Evolutionary conservation across 2,329 filamentous ascomycete genomes (phyloP).

Genomic region (Colletotrichum filicis): DNA sequence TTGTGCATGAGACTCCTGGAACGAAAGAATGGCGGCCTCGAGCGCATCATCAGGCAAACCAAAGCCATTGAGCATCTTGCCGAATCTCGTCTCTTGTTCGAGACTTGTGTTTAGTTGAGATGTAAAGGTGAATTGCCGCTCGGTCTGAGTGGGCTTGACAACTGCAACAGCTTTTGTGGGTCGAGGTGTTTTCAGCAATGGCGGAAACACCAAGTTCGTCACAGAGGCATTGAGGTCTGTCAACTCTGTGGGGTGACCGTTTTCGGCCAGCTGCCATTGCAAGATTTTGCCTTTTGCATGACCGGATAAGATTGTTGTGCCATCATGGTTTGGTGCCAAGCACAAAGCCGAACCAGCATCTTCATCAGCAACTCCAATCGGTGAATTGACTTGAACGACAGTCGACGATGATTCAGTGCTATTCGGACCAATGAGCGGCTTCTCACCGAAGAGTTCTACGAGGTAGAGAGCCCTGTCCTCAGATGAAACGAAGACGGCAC

Average conservation of each 20-base stretch:
- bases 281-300: constrained; percentile 83
- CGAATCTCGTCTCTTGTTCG: constrained; percentile 54
- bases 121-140: constrained; percentile 72
- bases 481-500: constrained; percentile 84
- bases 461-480: constrained; percentile 84
- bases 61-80: constrained; percentile 54
- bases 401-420: constrained; percentile 65
- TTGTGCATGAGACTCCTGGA: constrained; percentile 48
- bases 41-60: constrained; percentile 60
- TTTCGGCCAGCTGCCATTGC: constrained; percentile 81
- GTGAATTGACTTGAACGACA: constrained; percentile 64
- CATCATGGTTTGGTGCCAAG: constrained; percentile 83
- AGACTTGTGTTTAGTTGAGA: constrained; percentile 67
- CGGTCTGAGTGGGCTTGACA: constrained; percentile 82
- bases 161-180: constrained; percentile 68
- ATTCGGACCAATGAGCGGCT: constrained; percentile 64
- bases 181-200: constrained; percentile 64
- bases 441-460: constrained; percentile 75
- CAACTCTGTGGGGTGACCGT: constrained; percentile 73
- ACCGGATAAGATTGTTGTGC: constrained; percentile 81
- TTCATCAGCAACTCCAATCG: constrained; percentile 67
- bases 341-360: constrained; percentile 76
- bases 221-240: constrained; percentile 82
- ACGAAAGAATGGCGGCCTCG: constrained; percentile 60
- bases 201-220: constrained; percentile 82